These are phyloP conservation scores for Henckelia pumila DNA, from an alignment of 257 asterid genomes.

Conservation along the genomic window DNA sequence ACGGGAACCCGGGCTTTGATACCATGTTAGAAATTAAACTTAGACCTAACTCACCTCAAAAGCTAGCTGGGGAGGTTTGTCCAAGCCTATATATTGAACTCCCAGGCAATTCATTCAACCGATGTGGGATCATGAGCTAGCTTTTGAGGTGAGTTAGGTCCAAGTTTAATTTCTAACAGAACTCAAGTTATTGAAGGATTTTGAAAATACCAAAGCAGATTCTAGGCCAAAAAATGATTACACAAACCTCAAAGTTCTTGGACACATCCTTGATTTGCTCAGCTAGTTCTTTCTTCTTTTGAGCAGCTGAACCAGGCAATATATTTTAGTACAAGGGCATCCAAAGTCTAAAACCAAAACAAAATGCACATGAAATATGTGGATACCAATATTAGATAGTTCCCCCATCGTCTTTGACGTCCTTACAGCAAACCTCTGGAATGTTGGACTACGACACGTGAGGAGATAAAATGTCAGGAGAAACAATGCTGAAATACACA, in stretches of 20 bases:
- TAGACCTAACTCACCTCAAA: too few species aligned
- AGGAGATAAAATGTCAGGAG: not conserved
- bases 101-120: too few species aligned
- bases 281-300: slow-evolving; percentile 34
- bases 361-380: not conserved
- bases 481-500: not conserved
- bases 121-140: too few species aligned
- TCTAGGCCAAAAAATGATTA: not conserved
- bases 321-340: not conserved
- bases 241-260: slow-evolving; percentile 30
- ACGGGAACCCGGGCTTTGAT: too few species aligned
- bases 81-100: too few species aligned
- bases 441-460: slow-evolving; percentile 42
- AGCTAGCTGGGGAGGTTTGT: too few species aligned
- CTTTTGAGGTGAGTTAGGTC: too few species aligned
- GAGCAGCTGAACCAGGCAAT: slow-evolving; percentile 31
- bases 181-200: not conserved
- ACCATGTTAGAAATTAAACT: too few species aligned
- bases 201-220: not conserved
- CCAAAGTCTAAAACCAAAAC: slow-evolving; percentile 11
- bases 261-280: slow-evolving; percentile 37
- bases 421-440: slow-evolving; percentile 88
- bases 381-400: slow-evolving; percentile 35
- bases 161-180: too few species aligned
- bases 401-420: slow-evolving; percentile 53